These are phyloP conservation scores for Fragaria ananassa DNA, from an alignment of 306 rosid genomes.

Conservation along the genomic window DNA sequence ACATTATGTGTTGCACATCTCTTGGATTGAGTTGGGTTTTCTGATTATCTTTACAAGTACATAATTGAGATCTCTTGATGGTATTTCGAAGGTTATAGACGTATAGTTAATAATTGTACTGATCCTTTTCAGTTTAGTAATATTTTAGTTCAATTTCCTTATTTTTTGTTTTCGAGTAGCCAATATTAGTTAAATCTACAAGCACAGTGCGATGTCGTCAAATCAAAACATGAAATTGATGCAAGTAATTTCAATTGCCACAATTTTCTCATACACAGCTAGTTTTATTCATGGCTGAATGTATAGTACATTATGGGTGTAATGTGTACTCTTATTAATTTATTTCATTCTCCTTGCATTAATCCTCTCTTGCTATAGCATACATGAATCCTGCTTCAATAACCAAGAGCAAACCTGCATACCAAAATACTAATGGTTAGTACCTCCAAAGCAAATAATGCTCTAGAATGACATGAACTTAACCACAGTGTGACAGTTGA, in stretches of 20 bases:
- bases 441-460: not conserved
- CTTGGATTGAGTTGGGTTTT: not conserved
- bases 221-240: not conserved
- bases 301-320: not conserved
- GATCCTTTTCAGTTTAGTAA: too few species aligned
- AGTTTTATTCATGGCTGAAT: not conserved
- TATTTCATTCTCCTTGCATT: not conserved
- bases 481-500: not conserved
- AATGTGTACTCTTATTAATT: not conserved
- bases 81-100: too few species aligned
- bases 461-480: not conserved
- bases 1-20: not conserved
- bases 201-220: too few species aligned
- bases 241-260: not conserved
- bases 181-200: too few species aligned
- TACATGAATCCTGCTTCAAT: not conserved
- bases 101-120: too few species aligned
- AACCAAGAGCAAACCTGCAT: constrained; percentile 13
- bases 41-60: not conserved
- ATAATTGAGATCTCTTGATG: too few species aligned
- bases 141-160: too few species aligned
- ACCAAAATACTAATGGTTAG: not conserved
- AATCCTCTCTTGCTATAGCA: not conserved
- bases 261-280: not conserved
- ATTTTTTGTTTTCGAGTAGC: not conserved